Conservation (phyloP, 306 rosid species). For the Dicorynia guianensis region DNA sequence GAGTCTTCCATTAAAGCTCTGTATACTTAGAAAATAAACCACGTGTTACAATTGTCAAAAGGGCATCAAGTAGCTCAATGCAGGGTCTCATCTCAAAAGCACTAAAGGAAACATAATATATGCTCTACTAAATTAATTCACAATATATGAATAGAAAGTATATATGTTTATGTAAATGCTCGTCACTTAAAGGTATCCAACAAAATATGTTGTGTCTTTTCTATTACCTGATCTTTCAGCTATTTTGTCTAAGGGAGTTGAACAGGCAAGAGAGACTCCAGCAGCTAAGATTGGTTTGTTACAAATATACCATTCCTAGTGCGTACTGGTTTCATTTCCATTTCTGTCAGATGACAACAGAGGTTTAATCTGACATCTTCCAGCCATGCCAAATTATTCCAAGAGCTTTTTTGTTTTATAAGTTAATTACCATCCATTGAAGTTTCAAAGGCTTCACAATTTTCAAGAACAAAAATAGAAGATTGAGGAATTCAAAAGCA, state of each 20-base stretch:
- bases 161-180: background rate
- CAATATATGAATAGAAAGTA: constrained; percentile 3
- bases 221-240: background rate
- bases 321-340: background rate
- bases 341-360: background rate
- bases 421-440: background rate
- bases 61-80: background rate
- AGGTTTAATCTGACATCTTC: background rate
- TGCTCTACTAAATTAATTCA: background rate
- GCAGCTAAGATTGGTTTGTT: background rate
- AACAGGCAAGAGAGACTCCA: background rate
- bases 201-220: background rate
- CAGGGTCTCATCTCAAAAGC: constrained; percentile 19
- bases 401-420: constrained; percentile 1
- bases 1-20: constrained; percentile 48
- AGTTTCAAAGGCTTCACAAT: constrained; percentile 1
- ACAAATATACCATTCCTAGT: too few species aligned
- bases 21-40: constrained; percentile 41
- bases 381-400: constrained; percentile 30
- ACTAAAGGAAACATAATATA: constrained; percentile 2
- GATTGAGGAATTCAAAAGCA: constrained; percentile 8
- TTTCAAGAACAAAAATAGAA: constrained; percentile 2
- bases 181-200: constrained; percentile 20
- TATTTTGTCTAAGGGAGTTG: background rate
- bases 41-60: constrained; percentile 32